Conservation (phyloP, 306 rosid species). For the Acmispon strigosus region DNA sequence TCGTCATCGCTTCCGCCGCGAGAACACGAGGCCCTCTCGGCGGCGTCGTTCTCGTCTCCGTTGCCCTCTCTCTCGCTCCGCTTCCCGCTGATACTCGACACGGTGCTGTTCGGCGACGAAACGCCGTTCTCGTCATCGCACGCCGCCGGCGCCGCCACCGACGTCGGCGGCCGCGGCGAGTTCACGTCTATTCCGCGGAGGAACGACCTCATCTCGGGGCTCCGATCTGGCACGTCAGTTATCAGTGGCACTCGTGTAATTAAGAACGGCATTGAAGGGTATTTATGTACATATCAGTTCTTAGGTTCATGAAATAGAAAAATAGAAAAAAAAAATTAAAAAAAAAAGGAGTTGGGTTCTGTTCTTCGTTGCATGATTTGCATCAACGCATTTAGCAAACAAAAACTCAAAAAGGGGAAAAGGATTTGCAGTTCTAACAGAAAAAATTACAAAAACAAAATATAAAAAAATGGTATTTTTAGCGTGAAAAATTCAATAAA, state of each 20-base stretch:
- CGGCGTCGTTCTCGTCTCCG: conserved; percentile 54
- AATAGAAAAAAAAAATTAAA: no score
- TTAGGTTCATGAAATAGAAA: not conserved
- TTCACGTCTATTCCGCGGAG: conserved; percentile 58
- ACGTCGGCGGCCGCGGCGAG: conserved; percentile 34
- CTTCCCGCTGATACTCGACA: conserved; percentile 81
- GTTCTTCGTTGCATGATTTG: conserved; percentile 7
- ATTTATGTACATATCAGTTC: not conserved
- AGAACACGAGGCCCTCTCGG: conserved; percentile 62
- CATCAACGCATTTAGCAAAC: not conserved
- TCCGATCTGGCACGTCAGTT: conserved; percentile 39
- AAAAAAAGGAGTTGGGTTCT: not conserved
- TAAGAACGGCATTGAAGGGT: not conserved
- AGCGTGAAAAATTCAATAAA: not conserved
- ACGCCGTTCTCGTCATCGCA: conserved; percentile 59
- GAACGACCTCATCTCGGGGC: conserved; percentile 44
- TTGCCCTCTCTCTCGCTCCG: conserved; percentile 60
- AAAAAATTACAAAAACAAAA: not conserved
- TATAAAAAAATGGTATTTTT: not conserved
- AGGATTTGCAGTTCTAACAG: not conserved
- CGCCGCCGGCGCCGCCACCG: conserved; percentile 29
- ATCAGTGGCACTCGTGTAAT: conserved; percentile 12
- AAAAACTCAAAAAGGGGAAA: not conserved
- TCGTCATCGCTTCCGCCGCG: conserved; percentile 63
- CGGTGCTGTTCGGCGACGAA: conserved; percentile 90